Evolutionary conservation across 192 early-diverging fungal species (phyloP), one percentile per base, ranked within the genome.

Genomic region (Thamnidium elegans): DNA sequence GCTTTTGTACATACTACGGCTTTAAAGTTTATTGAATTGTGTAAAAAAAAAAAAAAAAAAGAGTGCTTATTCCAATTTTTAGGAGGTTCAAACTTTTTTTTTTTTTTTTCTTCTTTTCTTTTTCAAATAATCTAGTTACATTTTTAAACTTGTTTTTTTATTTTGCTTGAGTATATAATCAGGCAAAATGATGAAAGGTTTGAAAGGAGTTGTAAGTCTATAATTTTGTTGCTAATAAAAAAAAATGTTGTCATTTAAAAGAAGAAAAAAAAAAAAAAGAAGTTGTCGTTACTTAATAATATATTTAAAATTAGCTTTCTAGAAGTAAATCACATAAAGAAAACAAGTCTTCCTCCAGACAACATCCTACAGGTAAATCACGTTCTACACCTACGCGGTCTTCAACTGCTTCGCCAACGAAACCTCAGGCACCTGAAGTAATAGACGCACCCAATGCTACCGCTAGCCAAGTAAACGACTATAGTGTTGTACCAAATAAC

Each of bases 121-220:
- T 13, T 48, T 48, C 14, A 8, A 11, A 11, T 39, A 31, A 39
- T 13, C 17, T 31, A 26, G 23, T 34, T 42, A 4, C 19, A 15
- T 48, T 54, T 7, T 4, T 20, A 50, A 13, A 26, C 15, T 8
- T 30, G 11, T 26, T 51, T 51, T 20, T 51, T 51, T 23, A 7
- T 55, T 58, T 43, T n/a, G 36, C 5, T 9, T 11, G 11, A 58
- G 17, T 20, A 44, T 17, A 58, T 14, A 21, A 3, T 59, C 19
- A 59, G 15, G 17, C 17, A 70, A 34, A 36, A 70, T 70, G 68
- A 70, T 70, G 54, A 70, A 70, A 70, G 68, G 68, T 52, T 42
- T 70, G n/a, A 70, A 70, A 31, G 68, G 61, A 20, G 68, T 63
- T 56, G 68, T 70, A 70, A 34, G 55, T 58, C 20, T 15, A 4